Evolutionary conservation across 2,329 filamentous ascomycete genomes (phyloP).

Genomic region (Fusarium citri): DNA sequence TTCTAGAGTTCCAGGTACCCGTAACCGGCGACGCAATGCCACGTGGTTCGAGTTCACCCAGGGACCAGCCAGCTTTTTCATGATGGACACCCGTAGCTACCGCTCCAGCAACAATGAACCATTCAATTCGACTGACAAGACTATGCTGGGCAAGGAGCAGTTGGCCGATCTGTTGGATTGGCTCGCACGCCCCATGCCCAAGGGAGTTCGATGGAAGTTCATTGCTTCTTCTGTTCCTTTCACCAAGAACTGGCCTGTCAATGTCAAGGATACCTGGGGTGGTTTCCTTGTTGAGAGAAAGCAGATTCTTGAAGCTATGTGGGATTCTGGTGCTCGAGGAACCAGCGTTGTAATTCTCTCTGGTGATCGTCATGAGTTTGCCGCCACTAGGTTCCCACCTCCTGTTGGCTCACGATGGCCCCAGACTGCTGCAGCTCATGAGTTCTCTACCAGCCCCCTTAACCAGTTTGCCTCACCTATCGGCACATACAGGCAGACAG

Average conservation of each 20-base stretch:
- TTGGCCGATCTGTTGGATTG: slow-evolving; percentile 83
- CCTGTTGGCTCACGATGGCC: slow-evolving; percentile 71
- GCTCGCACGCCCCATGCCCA: slow-evolving; percentile 76
- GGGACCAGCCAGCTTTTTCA: slow-evolving; percentile 92
- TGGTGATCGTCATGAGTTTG: slow-evolving; percentile 97
- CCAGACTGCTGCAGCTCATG: slow-evolving; percentile 76
- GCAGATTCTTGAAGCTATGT: slow-evolving; percentile 88
- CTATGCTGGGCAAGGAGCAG: slow-evolving; percentile 87
- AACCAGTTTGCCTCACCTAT: slow-evolving; percentile 94
- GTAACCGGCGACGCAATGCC: slow-evolving; percentile 60
- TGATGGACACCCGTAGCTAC: slow-evolving; percentile 91
- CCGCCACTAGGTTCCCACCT: slow-evolving; percentile 82
- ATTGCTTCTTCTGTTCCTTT: slow-evolving; percentile 92
- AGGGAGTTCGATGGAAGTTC: slow-evolving; percentile 92
- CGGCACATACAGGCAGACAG: slow-evolving; percentile 83
- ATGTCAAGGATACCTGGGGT: slow-evolving; percentile 91
- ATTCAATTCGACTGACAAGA: slow-evolving; percentile 74
- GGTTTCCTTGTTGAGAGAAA: slow-evolving; percentile 87
- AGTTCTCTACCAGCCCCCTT: slow-evolving; percentile 91
- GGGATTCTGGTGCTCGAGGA: slow-evolving; percentile 81
- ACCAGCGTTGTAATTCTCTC: slow-evolving; percentile 85
- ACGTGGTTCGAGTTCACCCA: slow-evolving; percentile 93
- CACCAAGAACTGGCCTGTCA: slow-evolving; percentile 96
- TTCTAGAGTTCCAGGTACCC: slow-evolving; percentile 62
- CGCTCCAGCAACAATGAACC: slow-evolving; percentile 75